Base-by-base conservation (phyloP, 2,329 filamentous ascomycete genomes). In the Xylariaceae sp. region DNA sequence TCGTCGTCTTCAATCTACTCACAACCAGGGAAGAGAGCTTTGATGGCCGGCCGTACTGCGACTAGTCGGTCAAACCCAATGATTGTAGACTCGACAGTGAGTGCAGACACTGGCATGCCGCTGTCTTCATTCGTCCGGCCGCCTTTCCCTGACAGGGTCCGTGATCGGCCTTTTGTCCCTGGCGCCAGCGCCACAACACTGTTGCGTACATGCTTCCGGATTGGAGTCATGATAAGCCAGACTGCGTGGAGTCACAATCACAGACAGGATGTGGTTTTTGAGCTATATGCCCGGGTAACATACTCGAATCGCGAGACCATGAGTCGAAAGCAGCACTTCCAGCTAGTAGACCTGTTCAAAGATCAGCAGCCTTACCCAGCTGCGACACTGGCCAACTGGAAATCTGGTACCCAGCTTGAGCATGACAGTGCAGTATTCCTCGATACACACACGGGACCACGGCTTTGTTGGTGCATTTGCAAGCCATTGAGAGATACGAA, bases 261-360 rank as follows among this genome's bases (percentile, higher is more conserved):
- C 10, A 62, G 68, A n/a, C 65, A 68, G 17, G 60, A 68, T 0
- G 71, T 71, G 4, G 62, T 77, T 0, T 75, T 87, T 51, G 84
- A 87, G 61, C 66, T 88, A 0, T 89, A 83, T 59, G 82, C 82
- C 3, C 74, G 80, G 22, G 78, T 87, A 2, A 70, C 71, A 1
- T 74, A 73, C 45, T 86, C 84, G 0, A 75, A 70, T 47, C 76
- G 84, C 0, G 78, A 84, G 48, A 65, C 68, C 11, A 64, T 69
- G 6, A 58, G 61, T 7, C 69, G 63, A 17, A 80, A 75, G 53
- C 84, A 89, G 59, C 71, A 80, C 48, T 86, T 88, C 54, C 74
- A 80, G n/a, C 78, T 88, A 44, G 71, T 73, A 36, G 83, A 87
- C 57, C 64, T 88, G 0, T 83, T 82, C 56, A 78, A 81, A 52